Evolutionary conservation across 1,284 basidiomycete species (phyloP).

Genomic region (Sphaerobolus stellatus): DNA sequence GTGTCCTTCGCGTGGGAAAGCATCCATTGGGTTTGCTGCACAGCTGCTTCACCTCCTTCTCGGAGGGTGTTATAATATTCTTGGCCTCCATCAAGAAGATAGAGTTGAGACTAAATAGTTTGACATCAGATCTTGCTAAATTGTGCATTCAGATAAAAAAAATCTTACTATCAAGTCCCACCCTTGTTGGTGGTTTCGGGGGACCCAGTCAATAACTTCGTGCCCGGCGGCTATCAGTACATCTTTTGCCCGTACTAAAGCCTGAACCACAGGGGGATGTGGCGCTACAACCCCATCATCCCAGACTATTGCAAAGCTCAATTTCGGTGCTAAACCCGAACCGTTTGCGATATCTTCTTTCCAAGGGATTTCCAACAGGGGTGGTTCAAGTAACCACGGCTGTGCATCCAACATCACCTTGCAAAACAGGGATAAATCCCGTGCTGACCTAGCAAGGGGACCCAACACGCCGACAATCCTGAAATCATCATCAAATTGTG

Average conservation of each 20-base stretch:
- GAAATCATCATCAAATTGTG: not conserved
- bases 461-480: slow-evolving; percentile 50
- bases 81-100: slow-evolving; percentile 50
- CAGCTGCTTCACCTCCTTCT: slow-evolving; percentile 37
- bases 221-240: slow-evolving; percentile 53
- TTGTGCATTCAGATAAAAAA: not conserved
- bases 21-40: slow-evolving; percentile 50
- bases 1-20: slow-evolving; percentile 39
- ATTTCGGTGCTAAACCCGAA: slow-evolving; percentile 38
- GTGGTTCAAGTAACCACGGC: slow-evolving; percentile 56
- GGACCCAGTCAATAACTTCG: slow-evolving; percentile 50
- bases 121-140: slow-evolving; percentile 1
- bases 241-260: slow-evolving; percentile 42
- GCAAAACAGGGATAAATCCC: slow-evolving; percentile 54
- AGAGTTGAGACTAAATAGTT: slow-evolving; percentile 41
- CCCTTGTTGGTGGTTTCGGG: slow-evolving; percentile 43
- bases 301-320: slow-evolving; percentile 53
- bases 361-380: slow-evolving; percentile 55
- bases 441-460: slow-evolving; percentile 50
- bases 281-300: slow-evolving; percentile 57
- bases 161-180: slow-evolving; percentile 51
- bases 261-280: slow-evolving; percentile 52
- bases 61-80: slow-evolving; percentile 44
- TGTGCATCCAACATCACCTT: slow-evolving; percentile 48
- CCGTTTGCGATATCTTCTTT: slow-evolving; percentile 40